Evolutionary conservation across 768 basidiomycete species (phyloP).

Genomic region (Xerocomellus amylosporus): DNA sequence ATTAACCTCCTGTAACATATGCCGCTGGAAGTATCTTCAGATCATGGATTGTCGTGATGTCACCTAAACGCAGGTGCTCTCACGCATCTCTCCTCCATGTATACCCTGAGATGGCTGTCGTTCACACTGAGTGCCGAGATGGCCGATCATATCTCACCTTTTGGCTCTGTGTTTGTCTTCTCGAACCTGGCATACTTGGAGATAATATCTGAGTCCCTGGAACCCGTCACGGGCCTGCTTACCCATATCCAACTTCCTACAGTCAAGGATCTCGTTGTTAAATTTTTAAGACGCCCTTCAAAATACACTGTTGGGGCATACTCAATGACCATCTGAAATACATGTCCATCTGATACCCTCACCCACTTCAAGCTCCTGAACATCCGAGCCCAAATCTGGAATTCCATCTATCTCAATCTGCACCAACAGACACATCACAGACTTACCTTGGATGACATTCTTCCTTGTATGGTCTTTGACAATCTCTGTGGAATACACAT

Average conservation of each 20-base stretch:
- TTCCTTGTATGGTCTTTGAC: background rate
- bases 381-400: too few relatives aligned
- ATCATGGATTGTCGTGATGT: background rate
- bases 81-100: background rate
- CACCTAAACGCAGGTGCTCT: background rate
- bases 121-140: background rate
- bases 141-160: background rate
- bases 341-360: background rate
- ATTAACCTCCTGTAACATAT: background rate
- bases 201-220: background rate
- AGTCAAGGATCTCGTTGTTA: background rate
- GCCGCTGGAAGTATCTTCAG: background rate
- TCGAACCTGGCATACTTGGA: background rate
- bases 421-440: too few relatives aligned
- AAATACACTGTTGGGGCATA: background rate
- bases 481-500: background rate
- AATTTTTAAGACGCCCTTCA: background rate
- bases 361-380: background rate
- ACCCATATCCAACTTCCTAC: background rate
- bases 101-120: background rate
- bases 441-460: background rate
- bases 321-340: background rate
- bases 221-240: background rate
- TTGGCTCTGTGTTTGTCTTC: background rate
- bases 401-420: too few relatives aligned